phyloP scores from a whole-genome alignment of 768 basidiomycete species.

The Calocera cornea region DNA sequence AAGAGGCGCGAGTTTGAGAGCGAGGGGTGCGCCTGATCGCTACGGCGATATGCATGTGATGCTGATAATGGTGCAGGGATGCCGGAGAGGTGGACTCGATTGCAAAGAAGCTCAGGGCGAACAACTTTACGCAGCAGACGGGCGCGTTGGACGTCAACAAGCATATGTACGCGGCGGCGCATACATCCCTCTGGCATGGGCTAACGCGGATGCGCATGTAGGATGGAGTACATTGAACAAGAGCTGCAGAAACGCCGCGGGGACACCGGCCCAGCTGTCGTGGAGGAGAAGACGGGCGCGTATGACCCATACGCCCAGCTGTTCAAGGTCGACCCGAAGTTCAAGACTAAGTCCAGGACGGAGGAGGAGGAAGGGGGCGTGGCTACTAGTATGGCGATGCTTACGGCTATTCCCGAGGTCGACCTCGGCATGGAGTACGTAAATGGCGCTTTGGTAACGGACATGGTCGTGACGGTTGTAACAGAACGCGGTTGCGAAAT shows the following conservation, averaged over 20 bases:
- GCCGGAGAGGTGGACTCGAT: conserved; percentile 56
- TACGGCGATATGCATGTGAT: neutral
- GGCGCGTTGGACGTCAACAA: conserved; percentile 94
- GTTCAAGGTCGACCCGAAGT: conserved; percentile 48
- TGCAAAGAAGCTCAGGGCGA: conserved; percentile 58
- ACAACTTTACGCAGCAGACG: conserved; percentile 96
- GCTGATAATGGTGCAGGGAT: conserved; percentile 7
- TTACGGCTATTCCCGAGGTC: conserved; percentile 95
- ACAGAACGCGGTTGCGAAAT: conserved; percentile 75
- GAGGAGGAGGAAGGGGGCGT: conserved; percentile 75
- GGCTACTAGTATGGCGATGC: conserved; percentile 84
- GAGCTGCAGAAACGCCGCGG: conserved; percentile 67
- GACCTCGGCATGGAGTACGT: conserved; percentile 97
- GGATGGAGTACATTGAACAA: conserved; percentile 97
- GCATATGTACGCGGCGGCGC: conserved; percentile 60
- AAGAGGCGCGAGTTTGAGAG: conserved; percentile 33
- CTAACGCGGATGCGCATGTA: conserved; percentile 24
- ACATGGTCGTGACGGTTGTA: neutral
- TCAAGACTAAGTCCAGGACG: conserved; percentile 28
- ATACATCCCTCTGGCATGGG: neutral
- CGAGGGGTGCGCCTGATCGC: conserved; percentile 28
- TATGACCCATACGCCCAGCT: conserved; percentile 68
- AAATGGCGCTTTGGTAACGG: neutral
- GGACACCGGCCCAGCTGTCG: conserved; percentile 35
- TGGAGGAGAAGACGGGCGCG: conserved; percentile 27